These are phyloP conservation scores for Begonia masoniana DNA, from an alignment of 306 rosid species.

Conservation along the genomic window DNA sequence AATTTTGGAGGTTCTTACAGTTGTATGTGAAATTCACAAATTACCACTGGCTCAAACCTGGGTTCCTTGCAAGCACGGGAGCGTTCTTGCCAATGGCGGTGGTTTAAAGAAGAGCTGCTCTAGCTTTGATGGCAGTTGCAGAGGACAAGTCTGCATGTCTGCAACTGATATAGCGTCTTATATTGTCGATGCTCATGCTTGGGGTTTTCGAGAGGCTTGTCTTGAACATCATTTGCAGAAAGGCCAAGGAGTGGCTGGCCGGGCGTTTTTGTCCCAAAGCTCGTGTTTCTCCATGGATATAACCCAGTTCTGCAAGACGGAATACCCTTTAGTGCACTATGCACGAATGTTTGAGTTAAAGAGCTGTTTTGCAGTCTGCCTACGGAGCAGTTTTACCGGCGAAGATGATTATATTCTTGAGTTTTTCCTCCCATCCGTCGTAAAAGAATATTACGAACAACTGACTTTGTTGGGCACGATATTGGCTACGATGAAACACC, in stretches of 20 bases:
- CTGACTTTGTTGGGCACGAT: slow-evolving; percentile 37
- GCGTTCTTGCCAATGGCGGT: slow-evolving; percentile 60
- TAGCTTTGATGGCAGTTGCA: slow-evolving; percentile 64
- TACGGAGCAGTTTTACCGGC: slow-evolving; percentile 51
- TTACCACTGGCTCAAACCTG: slow-evolving; percentile 81
- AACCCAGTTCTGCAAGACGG: slow-evolving; percentile 57
- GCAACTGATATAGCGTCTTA: slow-evolving; percentile 61
- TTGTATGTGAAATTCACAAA: slow-evolving; percentile 57
- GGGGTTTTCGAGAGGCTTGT: slow-evolving; percentile 80
- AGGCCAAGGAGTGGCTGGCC: slow-evolving; percentile 84
- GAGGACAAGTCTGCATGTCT: slow-evolving; percentile 78
- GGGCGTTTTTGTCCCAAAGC: slow-evolving; percentile 50
- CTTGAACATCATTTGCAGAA: slow-evolving; percentile 76
- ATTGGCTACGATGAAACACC: slow-evolving; percentile 50
- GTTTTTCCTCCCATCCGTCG: slow-evolving; percentile 52
- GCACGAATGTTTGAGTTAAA: slow-evolving; percentile 61
- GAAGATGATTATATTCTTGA: slow-evolving; percentile 61
- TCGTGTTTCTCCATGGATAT: slow-evolving; percentile 50
- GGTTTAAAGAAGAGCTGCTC: slow-evolving; percentile 59
- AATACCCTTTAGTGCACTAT: slow-evolving; percentile 66
- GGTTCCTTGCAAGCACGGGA: slow-evolving; percentile 73
- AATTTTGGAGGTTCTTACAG: slow-evolving; percentile 60
- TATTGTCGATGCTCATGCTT: slow-evolving; percentile 50
- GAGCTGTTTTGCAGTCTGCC: slow-evolving; percentile 60
- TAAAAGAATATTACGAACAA: slow-evolving; percentile 31